These are phyloP conservation scores for Triticum dicoccoides DNA, from an alignment of 176 grass and related monocot genomes.

Conservation along the genomic window DNA sequence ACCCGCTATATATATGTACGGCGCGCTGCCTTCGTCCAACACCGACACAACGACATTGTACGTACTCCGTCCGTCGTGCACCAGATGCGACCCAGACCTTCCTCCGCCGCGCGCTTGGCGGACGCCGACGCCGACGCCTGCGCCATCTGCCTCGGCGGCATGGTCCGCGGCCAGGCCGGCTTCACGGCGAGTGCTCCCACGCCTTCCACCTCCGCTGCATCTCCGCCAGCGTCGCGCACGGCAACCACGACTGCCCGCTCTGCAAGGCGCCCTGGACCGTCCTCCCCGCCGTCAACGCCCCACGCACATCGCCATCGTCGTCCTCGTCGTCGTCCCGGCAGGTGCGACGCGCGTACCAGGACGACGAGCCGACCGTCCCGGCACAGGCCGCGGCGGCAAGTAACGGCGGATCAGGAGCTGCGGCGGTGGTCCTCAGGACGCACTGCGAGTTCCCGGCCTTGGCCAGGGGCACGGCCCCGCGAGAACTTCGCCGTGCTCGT, in stretches of 20 bases:
- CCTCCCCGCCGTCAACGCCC: neutral
- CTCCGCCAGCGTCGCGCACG: neutral
- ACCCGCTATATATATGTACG: neutral
- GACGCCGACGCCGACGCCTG: neutral
- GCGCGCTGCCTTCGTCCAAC: neutral
- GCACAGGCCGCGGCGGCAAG: neutral
- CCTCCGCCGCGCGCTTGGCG: neutral
- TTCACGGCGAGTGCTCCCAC: neutral
- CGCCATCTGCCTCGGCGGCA: neutral
- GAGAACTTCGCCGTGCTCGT: slow-evolving; percentile 59
- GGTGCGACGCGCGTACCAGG: slow-evolving; percentile 17
- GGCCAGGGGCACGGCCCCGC: slow-evolving; percentile 11
- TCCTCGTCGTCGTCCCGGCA: neutral
- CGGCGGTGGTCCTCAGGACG: slow-evolving; percentile 32
- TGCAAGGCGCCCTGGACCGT: neutral
- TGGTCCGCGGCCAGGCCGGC: slow-evolving; percentile 6
- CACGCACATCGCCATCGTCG: neutral
- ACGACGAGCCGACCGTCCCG: slow-evolving; percentile 39
- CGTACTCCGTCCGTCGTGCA: no score
- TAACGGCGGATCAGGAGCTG: neutral
- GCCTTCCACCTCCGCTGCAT: neutral
- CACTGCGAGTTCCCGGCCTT: slow-evolving; percentile 49
- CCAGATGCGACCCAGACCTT: neutral
- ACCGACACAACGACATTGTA: neutral
- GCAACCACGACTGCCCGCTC: slow-evolving; percentile 8